Base-by-base conservation (phyloP, 345 rosid genomes). In the Pistacia atlantica region DNA sequence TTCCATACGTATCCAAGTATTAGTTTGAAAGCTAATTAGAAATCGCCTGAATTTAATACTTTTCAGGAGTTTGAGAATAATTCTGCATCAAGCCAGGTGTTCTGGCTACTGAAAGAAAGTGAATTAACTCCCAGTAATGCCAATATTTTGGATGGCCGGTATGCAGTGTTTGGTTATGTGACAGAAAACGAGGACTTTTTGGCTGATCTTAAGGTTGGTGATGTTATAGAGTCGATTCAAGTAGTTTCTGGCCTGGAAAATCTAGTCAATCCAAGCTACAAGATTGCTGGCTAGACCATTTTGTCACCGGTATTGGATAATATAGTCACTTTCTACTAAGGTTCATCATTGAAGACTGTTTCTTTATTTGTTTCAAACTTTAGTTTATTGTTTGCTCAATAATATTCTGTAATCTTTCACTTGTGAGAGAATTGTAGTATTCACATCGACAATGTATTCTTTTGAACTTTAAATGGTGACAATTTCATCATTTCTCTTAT, bases 181-280 rank as follows among this genome's bases (percentile, higher is more conserved):
- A 96, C 97, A 1, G 86, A 91, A 58, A 96, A 96, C 69, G 88
- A 93, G 86, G 97, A 91, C 67, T 84, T 25, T 57, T 85, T 96
- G 73, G 99, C 97, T n/a, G 99, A 96, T 88, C 85, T 96, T 11
- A 96, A 96, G 87, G 98, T 96, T 20, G 99, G 98, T 11, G 99
- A 96, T 80, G 90, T 92, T 20, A 96, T 96, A 60, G 93, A 93
- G 64, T 93, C 98, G 4, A 86, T 92, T 65, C 92, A 96, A 84
- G 94, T 96, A 18, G 97, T 96, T 69, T 91, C 99, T 28, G 99
- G 99, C 73, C 84, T 90, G 35, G 97, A 96, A n/a, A 93, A 96
- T 74, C 82, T 96, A 28, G 94, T 80, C 56, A 96, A 96, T 80
- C 98, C 99, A n/a, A 96, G 89, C 78, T 96, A 93, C 88, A 92